Base-by-base conservation (phyloP, 164 flowering plant species). In the Akebia trifoliata region DNA sequence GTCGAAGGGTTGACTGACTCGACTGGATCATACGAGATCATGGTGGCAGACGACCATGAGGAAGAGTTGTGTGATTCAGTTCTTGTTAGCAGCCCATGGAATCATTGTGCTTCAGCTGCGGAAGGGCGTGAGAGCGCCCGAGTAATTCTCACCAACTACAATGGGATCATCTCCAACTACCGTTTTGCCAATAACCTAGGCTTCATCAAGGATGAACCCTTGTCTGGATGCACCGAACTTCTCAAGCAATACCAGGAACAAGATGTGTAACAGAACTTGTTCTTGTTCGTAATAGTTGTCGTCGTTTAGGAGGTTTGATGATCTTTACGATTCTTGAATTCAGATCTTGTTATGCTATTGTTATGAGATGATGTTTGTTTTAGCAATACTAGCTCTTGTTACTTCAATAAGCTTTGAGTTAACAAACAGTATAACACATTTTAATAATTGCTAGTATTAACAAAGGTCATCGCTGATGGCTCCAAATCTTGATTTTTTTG, bases 121-220 rank as follows among this genome's bases (percentile, higher is more conserved):
- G 60, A 68, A 1, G 93, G 83, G 0, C 77, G 85, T 30, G 90
- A 86, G 2, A 74, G 78, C 6, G 76, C 87, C 24, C 79, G 82
- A 30, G 81, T 84, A 5, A 59, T 77, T 61, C 76, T 84, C 60
- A 73, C 80, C 54, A 18, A 55, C 61, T 20, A 61, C 87, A 86
- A 84, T 37, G 94, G 94, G 28, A 75, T 86, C 38, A 52, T 65
- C 4, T 74, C 86, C 4, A n/a, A 57, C 61, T 22, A 8, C 4
- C 77, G 94, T 0, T 69, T 37, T 50, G 85, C 84, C 63, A 86
- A 86, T 55, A 45, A 73, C 42, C 43, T 86, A 72, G 83, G 79
- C 11, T 84, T 78, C 71, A 14, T 46, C 56, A 74, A 20, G 66
- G 67, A 74, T 0, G 26, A 61, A 28, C 60, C 86, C 32, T 4